Percentiles rank a stretch among this genome's conserved stretches.
Conservation (phyloP, 306 rosid species). For the barrel medic (Medicago truncatula) region MtrunA17r5.0-ANR NC_053042.1:7022001-7022500, state of each 20-base stretch:
- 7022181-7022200: not conserved
- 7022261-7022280: slow-evolving; percentile 29
- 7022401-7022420: not conserved
- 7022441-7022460: not conserved
- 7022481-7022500: slow-evolving; percentile 60
- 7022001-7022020: slow-evolving; percentile 35
- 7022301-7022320: slow-evolving; percentile 55
- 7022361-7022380: slow-evolving; percentile 76
- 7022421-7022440: too few relatives aligned
- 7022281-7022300: slow-evolving; percentile 46
- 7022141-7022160: not conserved
- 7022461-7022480: not conserved
- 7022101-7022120: slow-evolving; percentile 7
- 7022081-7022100: slow-evolving; percentile 65
- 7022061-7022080: slow-evolving; percentile 63
- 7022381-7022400: slow-evolving; percentile 48
- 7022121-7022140: not conserved
- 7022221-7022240: not conserved
- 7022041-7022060: slow-evolving; percentile 67
- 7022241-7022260: slow-evolving; percentile 5
- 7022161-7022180: not conserved
- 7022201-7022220: not conserved
- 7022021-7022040: slow-evolving; percentile 69
- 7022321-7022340: slow-evolving; percentile 87
- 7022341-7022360: slow-evolving; percentile 57